Base-by-base conservation (phyloP, 148 eudicot genomes). In the Tetragonia tetragonoides region DNA sequence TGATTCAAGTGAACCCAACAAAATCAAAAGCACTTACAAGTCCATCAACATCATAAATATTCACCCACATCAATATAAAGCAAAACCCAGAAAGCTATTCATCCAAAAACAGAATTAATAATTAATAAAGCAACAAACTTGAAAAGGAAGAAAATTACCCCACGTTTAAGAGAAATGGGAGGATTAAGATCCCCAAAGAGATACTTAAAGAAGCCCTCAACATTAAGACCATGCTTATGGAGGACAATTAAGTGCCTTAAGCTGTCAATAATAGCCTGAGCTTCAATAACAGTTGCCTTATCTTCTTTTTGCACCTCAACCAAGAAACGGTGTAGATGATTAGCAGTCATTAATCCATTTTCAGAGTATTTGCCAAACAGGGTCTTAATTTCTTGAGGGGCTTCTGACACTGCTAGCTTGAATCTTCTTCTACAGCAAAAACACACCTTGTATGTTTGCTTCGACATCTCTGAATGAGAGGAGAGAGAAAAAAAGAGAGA, bases 361-460 rank as follows among this genome's bases (percentile, higher is more conserved):
- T 86, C 94, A 3, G 97, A 89, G 84, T 92, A 91, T 9, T 38
- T 81, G 3, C 72, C 73, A 80, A 95, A 95, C 17, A 93, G 42
- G 47, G 63, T 34, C 86, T 78, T 89, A 68, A 95, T 79, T 37
- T 88, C 97, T 21, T 78, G 56, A 70, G 99, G 99, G 3, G 94
- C 87, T 82, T 91, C 97, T 3, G 89, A 83, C 3, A 88, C 90
- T 6, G 91, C 81, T 16, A 93, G 70, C 66, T 84, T 84, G 86
- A 93, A 95, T 16, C 91, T 85, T 14, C 99, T 90, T 51, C 87
- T 86, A 83, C 95, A 95, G 70, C 97, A 95, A 67, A 88, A 89
- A 87, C 97, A 93, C 10, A 93, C 87, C 73, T 72, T 85, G 86
- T 86, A 95, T 0, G 94, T 85, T 68, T 90, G 94, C 72, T 86